phyloP scores from a whole-genome alignment of 768 basidiomycete genomes.

The Phanerodontia chrysosporium region DNA sequence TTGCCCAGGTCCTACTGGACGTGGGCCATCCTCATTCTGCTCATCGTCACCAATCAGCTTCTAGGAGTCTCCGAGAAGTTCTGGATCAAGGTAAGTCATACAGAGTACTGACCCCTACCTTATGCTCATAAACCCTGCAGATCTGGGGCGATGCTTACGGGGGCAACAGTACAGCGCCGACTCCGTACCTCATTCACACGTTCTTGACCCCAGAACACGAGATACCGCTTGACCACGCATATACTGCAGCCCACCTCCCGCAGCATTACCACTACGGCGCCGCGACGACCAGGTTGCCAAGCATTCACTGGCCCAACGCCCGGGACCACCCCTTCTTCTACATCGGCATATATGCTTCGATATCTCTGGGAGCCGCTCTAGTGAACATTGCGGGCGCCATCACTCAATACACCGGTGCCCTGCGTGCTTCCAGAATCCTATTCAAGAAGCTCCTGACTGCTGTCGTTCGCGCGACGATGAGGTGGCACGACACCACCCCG shows the following conservation, averaged over 20 bases:
- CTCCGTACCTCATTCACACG: slow-evolving; percentile 17
- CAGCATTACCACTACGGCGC: slow-evolving; percentile 12
- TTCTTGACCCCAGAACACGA: slow-evolving; percentile 24
- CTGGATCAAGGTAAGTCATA: slow-evolving; percentile 85
- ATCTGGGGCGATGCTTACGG: too few species aligned
- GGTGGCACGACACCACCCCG: slow-evolving; percentile 82
- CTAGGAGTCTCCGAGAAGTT: slow-evolving; percentile 57
- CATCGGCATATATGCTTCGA: slow-evolving; percentile 59
- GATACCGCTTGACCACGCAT: slow-evolving; percentile 18
- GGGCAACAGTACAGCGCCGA: slow-evolving; percentile 51
- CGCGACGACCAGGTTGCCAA: background rate
- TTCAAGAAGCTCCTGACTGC: slow-evolving; percentile 55
- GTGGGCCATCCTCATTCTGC: slow-evolving; percentile 48
- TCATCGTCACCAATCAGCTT: slow-evolving; percentile 47
- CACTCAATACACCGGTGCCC: slow-evolving; percentile 59
- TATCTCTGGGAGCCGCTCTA: slow-evolving; percentile 48
- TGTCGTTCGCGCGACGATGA: slow-evolving; percentile 79
- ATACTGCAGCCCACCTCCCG: slow-evolving; percentile 21
- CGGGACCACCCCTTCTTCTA: slow-evolving; percentile 67
- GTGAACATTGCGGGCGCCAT: slow-evolving; percentile 42
- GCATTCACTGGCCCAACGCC: slow-evolving; percentile 39
- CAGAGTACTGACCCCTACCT: too few species aligned
- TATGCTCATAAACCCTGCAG: too few species aligned
- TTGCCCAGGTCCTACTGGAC: slow-evolving; percentile 59
- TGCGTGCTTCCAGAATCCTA: slow-evolving; percentile 32